Conservation (phyloP, 1,139 yeast species). For the Kluyveromyces sp. region DNA sequence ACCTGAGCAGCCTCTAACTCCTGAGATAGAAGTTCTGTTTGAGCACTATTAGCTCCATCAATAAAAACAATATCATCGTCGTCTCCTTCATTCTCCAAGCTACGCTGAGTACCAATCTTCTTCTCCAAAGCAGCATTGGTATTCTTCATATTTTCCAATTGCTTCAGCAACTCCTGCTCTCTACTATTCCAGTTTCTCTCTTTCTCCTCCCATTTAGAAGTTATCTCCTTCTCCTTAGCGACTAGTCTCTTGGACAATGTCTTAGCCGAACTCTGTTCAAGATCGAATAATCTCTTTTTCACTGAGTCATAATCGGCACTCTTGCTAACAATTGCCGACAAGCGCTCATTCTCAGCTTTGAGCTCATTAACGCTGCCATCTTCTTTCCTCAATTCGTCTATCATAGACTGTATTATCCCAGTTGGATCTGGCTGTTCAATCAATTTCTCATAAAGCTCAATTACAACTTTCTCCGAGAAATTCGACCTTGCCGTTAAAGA, state of each 20-base stretch:
- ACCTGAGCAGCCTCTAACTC: slow-evolving; percentile 70
- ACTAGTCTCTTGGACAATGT: slow-evolving; percentile 37
- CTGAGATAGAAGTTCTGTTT: slow-evolving; percentile 55
- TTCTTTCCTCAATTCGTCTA: slow-evolving; percentile 45
- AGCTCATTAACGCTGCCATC: slow-evolving; percentile 47
- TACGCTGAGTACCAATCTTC: slow-evolving; percentile 45
- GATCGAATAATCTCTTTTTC: slow-evolving; percentile 50
- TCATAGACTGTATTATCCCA: slow-evolving; percentile 65
- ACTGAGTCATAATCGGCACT: slow-evolving; percentile 75
- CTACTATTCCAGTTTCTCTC: slow-evolving; percentile 52
- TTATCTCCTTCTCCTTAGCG: slow-evolving; percentile 58
- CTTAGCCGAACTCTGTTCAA: slow-evolving; percentile 53
- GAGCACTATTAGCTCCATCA: slow-evolving; percentile 13
- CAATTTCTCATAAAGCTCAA: slow-evolving; percentile 63
- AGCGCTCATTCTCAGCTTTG: slow-evolving; percentile 44
- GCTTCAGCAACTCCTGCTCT: slow-evolving; percentile 39
- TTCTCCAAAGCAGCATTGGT: slow-evolving; percentile 43
- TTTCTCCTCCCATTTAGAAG: slow-evolving; percentile 53
- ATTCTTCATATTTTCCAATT: slow-evolving; percentile 40
- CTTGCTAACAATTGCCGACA: slow-evolving; percentile 55
- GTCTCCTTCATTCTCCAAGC: slow-evolving; percentile 28
- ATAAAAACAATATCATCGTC: slow-evolving; percentile 14
- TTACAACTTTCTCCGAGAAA: slow-evolving; percentile 61
- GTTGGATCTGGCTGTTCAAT: slow-evolving; percentile 93
- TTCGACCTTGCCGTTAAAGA: slow-evolving; percentile 70